A percentile compares a stretch with the other conserved stretches of the same genome.
phyloP scores from a whole-genome alignment of 1,284 basidiomycete species.

The Erythrobasidium hasegawianum region DNA sequence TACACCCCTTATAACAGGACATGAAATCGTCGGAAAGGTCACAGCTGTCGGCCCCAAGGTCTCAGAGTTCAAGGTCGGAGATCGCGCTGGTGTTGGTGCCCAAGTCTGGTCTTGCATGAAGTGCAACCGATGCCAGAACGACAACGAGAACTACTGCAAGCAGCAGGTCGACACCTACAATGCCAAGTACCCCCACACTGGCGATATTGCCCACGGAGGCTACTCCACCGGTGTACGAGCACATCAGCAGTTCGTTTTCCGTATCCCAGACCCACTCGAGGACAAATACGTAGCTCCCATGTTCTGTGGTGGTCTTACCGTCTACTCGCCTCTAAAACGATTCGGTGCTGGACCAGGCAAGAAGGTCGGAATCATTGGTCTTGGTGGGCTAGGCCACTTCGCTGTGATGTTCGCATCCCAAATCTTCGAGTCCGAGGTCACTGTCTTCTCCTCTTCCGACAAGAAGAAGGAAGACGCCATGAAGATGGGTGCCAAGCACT shows the following conservation, averaged over 20 bases:
- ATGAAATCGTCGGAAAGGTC: conserved; percentile 48
- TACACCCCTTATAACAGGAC: neutral
- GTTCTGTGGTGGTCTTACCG: conserved; percentile 65
- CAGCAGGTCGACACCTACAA: conserved; percentile 52
- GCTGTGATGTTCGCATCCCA: conserved; percentile 58
- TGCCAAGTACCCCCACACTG: conserved; percentile 57
- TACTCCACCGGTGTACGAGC: conserved; percentile 65
- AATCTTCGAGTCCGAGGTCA: conserved; percentile 54
- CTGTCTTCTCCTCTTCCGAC: conserved; percentile 49
- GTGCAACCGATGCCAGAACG: conserved; percentile 50
- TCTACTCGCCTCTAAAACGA: conserved; percentile 62
- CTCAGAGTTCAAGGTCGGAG: conserved; percentile 52
- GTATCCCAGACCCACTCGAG: conserved; percentile 60
- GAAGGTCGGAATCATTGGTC: conserved; percentile 62
- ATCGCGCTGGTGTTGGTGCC: conserved; percentile 54
- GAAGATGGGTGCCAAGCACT: conserved; percentile 52
- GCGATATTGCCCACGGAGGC: conserved; percentile 57
- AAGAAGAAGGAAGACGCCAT: conserved; percentile 50
- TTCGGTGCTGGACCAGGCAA: conserved; percentile 63
- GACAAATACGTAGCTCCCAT: conserved; percentile 55
- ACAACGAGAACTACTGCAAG: conserved; percentile 59
- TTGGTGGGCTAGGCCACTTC: conserved; percentile 56
- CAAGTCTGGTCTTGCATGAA: conserved; percentile 50
- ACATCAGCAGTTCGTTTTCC: conserved; percentile 65
- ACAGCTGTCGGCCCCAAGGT: conserved; percentile 52